Evolutionary conservation across 345 rosid species (phyloP).

Genomic region (Litchi chinensis): DNA sequence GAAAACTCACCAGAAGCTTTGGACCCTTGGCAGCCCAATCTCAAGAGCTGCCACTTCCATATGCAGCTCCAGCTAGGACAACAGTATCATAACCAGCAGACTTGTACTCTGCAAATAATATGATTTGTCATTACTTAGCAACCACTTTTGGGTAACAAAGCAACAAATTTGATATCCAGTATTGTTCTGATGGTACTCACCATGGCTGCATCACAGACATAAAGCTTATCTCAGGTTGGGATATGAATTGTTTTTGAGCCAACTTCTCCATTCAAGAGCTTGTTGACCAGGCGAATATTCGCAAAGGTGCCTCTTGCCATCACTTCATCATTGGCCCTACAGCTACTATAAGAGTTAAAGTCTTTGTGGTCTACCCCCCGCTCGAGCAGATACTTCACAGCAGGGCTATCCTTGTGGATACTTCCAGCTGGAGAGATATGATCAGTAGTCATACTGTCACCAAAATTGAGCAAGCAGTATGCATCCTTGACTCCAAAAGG

Average conservation of each 20-base stretch:
- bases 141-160: no score
- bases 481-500: no score
- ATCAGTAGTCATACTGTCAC: no score
- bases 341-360: constrained; percentile 85
- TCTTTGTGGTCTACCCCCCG: constrained; percentile 50
- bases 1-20: constrained; percentile 58
- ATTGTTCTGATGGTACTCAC: constrained; percentile 34
- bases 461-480: no score
- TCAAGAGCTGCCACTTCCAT: constrained; percentile 89
- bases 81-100: no score
- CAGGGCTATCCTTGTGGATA: no score
- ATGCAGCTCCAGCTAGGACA: constrained; percentile 89
- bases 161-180: neutral
- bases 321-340: constrained; percentile 80
- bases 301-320: constrained; percentile 94
- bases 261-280: constrained; percentile 78
- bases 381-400: no score
- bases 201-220: constrained; percentile 77
- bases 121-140: no score
- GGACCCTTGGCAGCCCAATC: constrained; percentile 98
- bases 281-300: constrained; percentile 75
- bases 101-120: no score
- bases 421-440: no score
- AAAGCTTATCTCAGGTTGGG: constrained; percentile 79
- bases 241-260: constrained; percentile 81